Evolutionary conservation across 441 rosid species (phyloP).

Genomic region (Erodium texanum): DNA sequence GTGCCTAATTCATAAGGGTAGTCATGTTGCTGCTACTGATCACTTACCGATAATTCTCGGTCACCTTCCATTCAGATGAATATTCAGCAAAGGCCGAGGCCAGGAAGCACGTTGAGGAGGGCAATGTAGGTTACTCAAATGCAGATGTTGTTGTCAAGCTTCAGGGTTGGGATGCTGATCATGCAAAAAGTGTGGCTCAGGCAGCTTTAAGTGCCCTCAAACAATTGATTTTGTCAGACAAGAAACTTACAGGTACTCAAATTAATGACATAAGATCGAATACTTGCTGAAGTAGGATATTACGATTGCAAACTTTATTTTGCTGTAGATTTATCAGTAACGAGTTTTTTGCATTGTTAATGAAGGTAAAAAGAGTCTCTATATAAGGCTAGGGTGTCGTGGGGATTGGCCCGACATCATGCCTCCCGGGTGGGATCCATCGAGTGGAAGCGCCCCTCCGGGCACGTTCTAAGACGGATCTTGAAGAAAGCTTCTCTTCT

Average conservation of each 20-base stretch:
- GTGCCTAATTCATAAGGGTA: too few relatives aligned
- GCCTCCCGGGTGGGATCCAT: constrained; percentile 82
- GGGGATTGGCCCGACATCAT: constrained; percentile 86
- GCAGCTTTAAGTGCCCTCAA: constrained; percentile 82
- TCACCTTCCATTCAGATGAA: constrained; percentile 40
- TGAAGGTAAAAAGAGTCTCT: constrained; percentile 82
- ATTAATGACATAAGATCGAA: too few relatives aligned
- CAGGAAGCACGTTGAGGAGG: constrained; percentile 38
- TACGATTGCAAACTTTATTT: too few relatives aligned
- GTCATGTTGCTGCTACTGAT: too few relatives aligned
- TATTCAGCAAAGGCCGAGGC: constrained; percentile 75
- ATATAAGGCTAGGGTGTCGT: constrained; percentile 79
- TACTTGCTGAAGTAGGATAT: too few relatives aligned
- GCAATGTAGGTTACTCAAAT: constrained; percentile 57
- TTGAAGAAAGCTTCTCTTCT: neutral
- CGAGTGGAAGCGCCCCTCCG: constrained; percentile 22
- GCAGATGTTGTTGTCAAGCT: constrained; percentile 87
- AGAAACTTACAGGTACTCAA: constrained; percentile 75
- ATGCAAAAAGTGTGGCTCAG: constrained; percentile 74
- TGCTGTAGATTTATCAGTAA: neutral
- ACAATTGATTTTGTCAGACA: constrained; percentile 63
- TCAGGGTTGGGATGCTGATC: constrained; percentile 70
- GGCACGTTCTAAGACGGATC: neutral
- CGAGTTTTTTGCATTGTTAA: constrained; percentile 1
- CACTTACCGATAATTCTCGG: neutral